A percentile compares a stretch with the other conserved stretches of the same genome.
Conservation (phyloP, 306 rosid genomes). For the Cicer bijugum region DNA sequence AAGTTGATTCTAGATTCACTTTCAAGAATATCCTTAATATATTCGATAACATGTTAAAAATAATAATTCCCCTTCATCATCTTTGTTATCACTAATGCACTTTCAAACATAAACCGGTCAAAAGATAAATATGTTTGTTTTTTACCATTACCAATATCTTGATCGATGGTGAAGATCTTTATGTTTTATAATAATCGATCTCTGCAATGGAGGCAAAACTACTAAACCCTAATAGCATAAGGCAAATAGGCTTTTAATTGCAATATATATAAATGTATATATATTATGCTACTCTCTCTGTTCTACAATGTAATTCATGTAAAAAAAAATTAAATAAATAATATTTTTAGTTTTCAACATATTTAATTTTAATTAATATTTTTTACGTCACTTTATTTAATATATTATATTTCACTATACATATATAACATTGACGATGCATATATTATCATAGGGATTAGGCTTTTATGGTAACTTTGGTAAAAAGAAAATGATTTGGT, state of each 20-base stretch:
- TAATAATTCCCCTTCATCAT: not conserved
- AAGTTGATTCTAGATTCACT: not conserved
- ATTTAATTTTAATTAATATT: too few species aligned
- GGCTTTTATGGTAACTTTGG: not conserved
- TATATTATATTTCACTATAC: too few species aligned
- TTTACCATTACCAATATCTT: slow-evolving; percentile 37
- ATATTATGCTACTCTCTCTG: not conserved
- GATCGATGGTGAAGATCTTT: slow-evolving; percentile 30
- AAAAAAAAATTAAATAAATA: too few species aligned
- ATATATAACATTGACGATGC: too few species aligned
- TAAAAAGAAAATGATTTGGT: slow-evolving; percentile 41
- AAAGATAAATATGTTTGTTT: not conserved
- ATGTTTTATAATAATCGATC: slow-evolving; percentile 9
- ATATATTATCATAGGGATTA: not conserved
- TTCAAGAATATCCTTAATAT: not conserved
- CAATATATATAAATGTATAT: not conserved
- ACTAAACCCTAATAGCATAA: not conserved
- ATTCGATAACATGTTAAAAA: not conserved
- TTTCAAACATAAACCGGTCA: slow-evolving; percentile 12
- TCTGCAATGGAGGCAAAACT: slow-evolving; percentile 2
- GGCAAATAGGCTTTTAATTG: not conserved
- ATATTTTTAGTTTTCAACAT: too few species aligned
- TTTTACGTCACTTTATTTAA: too few species aligned
- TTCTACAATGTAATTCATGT: too few species aligned
- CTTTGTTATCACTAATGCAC: slow-evolving; percentile 9